Base-by-base conservation (phyloP, 2,329 filamentous ascomycete genomes). In the Cytospora piceicola region DNA sequence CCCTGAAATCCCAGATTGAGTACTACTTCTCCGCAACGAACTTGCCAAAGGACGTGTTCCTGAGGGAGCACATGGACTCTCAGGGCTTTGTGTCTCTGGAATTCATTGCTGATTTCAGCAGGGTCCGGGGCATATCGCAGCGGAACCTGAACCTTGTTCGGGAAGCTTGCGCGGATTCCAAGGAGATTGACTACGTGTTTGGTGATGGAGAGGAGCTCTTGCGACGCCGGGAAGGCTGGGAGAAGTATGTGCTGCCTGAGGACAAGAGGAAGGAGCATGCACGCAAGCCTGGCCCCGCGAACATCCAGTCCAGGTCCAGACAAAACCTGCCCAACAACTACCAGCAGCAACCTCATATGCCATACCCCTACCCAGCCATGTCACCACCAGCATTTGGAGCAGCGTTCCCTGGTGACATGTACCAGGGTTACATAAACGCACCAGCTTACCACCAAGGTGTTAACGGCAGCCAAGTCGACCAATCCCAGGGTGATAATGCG, bases 1-100 rank as follows among this genome's bases (percentile, higher is more conserved):
- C 82, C 56, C 75, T 87, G 58, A 82, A 78, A 63, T 75, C 75
- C 69, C 80, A 85, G 74, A 85, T 93, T 46, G 93, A 97, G 73
- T 99, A 97, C 81, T 99, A 99, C 78, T 97, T 99, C 79, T 98
- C 94, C 0, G 86, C 97, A 32, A 92, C 97, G 73, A 99, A 99
- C 75, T 84, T 98, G 58, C 91, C 92, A 83, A 97, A 97, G 78
- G 95, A 99, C 74, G 84, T 92, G 73, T 98, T 88, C 77, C 83
- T 99, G 66, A 90, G 95, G 65, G 89, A 87, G 73, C 89, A 94
- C 72, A 98, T 99, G 95, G 94, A 99, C 75, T 92, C 91, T 0
- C 92, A 98, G 76, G 95, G 95, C 22, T 98, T 94, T 73, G 94
- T 97, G 17, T 88, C 88, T 59, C 80, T 99, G 60, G 83, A 85